Conservation (phyloP, 163 green algal species). For the Trebouxiophyceae sp. region DNA sequence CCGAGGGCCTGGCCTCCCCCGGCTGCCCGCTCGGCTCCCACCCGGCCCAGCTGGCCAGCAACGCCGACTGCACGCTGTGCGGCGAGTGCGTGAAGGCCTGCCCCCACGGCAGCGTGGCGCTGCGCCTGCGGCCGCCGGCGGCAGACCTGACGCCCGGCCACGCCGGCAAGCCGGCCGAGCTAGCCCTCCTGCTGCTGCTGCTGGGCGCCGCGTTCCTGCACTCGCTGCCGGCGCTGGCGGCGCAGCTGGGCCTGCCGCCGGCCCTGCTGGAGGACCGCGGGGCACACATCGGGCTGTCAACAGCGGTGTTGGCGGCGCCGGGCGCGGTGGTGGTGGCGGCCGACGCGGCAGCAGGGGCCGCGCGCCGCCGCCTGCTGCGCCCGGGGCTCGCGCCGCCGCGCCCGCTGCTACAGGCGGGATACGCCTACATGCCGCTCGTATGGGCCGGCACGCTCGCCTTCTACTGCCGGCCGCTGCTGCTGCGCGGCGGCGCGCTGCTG, state of each 20-base stretch:
- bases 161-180: slow-evolving; percentile 41
- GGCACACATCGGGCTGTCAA: slow-evolving; percentile 38
- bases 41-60: slow-evolving; percentile 70
- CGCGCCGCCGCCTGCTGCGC: not conserved
- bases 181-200: slow-evolving; percentile 63
- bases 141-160: slow-evolving; percentile 59
- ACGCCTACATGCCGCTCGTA: slow-evolving; percentile 56
- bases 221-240: slow-evolving; percentile 35
- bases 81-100: slow-evolving; percentile 61
- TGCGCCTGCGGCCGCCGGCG: slow-evolving; percentile 51
- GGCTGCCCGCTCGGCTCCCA: slow-evolving; percentile 74
- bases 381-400: not conserved
- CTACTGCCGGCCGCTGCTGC: slow-evolving; percentile 32
- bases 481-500: slow-evolving; percentile 43
- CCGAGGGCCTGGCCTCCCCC: slow-evolving; percentile 51
- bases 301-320: slow-evolving; percentile 39
- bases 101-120: slow-evolving; percentile 38
- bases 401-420: slow-evolving; percentile 46
- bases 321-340: slow-evolving; percentile 27
- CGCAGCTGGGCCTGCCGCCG: slow-evolving; percentile 33
- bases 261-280: not conserved
- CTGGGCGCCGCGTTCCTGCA: slow-evolving; percentile 53
- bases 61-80: slow-evolving; percentile 72
- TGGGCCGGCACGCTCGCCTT: slow-evolving; percentile 43
- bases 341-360: slow-evolving; percentile 15